These are phyloP conservation scores for Yamadazyma tumulicola DNA, from an alignment of 805 yeast genomes.

Conservation along the genomic window DNA sequence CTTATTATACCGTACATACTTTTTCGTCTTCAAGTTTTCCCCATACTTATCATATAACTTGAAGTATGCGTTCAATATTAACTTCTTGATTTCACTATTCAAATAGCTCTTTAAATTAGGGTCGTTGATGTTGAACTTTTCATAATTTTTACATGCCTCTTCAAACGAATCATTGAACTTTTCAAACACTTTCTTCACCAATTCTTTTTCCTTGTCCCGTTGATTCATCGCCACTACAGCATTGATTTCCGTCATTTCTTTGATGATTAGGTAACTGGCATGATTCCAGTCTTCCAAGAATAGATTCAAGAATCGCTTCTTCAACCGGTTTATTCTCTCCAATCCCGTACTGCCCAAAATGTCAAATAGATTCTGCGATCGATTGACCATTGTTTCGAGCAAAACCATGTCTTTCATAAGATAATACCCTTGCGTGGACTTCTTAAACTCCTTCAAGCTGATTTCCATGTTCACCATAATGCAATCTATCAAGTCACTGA, in stretches of 20 bases:
- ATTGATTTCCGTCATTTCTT: conserved; percentile 70
- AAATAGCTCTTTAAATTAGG: conserved; percentile 59
- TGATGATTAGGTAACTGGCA: conserved; percentile 67
- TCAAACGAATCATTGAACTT: conserved; percentile 84
- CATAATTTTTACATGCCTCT: conserved; percentile 63
- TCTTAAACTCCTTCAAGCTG: conserved; percentile 45
- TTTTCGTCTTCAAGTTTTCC: conserved; percentile 64
- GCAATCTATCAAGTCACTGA: conserved; percentile 76
- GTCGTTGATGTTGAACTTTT: conserved; percentile 63
- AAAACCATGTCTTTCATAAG: conserved; percentile 67
- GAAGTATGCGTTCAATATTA: conserved; percentile 79
- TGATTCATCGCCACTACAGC: conserved; percentile 39
- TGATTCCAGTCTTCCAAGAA: conserved; percentile 78
- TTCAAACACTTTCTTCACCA: conserved; percentile 77
- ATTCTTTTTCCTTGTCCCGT: conserved; percentile 63
- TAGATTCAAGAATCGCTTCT: conserved; percentile 67
- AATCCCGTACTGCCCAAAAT: conserved; percentile 58
- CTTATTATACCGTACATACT: conserved; percentile 66
- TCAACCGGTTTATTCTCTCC: conserved; percentile 62
- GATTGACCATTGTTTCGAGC: conserved; percentile 68
- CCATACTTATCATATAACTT: conserved; percentile 79
- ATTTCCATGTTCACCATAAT: conserved; percentile 63
- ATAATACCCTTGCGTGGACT: conserved; percentile 62
- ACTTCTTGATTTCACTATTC: conserved; percentile 65
- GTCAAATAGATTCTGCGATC: conserved; percentile 49